Evolutionary conservation across 176 grass and related monocot species (phyloP), one percentile per base, ranked within the genome.

Genomic region (Pharus latifolius): DNA sequence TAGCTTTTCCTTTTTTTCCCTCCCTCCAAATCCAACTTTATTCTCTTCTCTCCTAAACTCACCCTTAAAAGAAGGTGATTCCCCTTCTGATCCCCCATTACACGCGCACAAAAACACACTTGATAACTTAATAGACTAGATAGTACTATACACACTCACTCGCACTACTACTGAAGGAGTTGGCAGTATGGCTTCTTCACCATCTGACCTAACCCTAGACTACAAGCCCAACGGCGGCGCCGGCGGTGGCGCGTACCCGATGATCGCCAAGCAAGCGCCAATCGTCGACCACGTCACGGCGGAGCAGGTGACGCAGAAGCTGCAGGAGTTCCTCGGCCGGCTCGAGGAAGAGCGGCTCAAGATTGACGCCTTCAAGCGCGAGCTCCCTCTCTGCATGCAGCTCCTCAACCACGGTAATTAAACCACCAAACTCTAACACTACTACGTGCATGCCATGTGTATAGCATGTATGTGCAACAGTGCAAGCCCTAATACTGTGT

Each of bases 281-380:
- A 29, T 76, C 48, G 62, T 72, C 15, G 73, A 82, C 24, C 78
- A 74, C 78, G 67, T 76, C 1, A 23, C 45, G 25, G 32, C 69
- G 84, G 90, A 85, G 33, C 86, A 91, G 46, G 67, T 85, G 55
- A 79, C 79, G 45, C 84, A 99, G 66, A 95, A 86, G 80, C 52
- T 99, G 37, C 84, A 85, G 35, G 96, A 99, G 19, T 95, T 95
- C 83, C 79, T 99, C 9, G 49, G 54, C 11, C 76, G 76, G 3
- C 87, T 99, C 0, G 96, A 99, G 69, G 96, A 91, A 76, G 96
- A 99, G 68, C 67, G 96, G 13, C 87, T 88, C 59, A 99, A 99
- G 73, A 99, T 99, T 63, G 90, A 99, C 61, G 96, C 90, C 45
- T 99, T 99, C 82, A 99, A 95, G 79, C 96, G 96, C 52, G 96